These are phyloP conservation scores for Trametes sp. DNA, from an alignment of 1,284 basidiomycete genomes.

Conservation along the genomic window DNA sequence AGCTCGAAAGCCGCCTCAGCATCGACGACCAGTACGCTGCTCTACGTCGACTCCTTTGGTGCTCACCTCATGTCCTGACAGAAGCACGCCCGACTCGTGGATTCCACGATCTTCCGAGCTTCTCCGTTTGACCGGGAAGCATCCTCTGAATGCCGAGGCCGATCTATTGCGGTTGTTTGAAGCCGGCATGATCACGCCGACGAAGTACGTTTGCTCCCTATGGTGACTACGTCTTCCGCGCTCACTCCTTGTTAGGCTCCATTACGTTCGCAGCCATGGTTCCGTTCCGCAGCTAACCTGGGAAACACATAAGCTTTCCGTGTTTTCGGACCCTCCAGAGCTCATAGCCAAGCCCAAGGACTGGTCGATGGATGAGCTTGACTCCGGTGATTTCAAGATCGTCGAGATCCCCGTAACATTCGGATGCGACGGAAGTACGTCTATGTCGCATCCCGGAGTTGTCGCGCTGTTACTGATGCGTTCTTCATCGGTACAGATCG, in stretches of 20 bases:
- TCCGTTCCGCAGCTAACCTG: constrained; percentile 34
- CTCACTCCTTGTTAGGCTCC: constrained; percentile 22
- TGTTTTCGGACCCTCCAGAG: constrained; percentile 26
- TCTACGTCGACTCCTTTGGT: background rate
- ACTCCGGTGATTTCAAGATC: constrained; percentile 22
- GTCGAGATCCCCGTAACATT: constrained; percentile 35
- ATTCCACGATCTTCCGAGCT: constrained; percentile 35
- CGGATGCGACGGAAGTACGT: constrained; percentile 37
- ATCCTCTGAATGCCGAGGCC: constrained; percentile 36
- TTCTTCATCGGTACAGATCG: constrained; percentile 27
- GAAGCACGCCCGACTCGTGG: constrained; percentile 35
- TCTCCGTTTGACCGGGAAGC: constrained; percentile 32
- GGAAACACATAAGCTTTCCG: constrained; percentile 32
- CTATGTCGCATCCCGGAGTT: background rate
- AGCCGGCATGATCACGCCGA: constrained; percentile 36
- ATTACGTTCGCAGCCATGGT: constrained; percentile 37
- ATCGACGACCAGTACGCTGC: constrained; percentile 37
- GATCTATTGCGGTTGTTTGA: constrained; percentile 28
- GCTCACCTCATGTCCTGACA: constrained; percentile 1
- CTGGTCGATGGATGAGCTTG: constrained; percentile 36
- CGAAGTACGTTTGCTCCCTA: constrained; percentile 21
- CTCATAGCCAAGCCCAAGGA: constrained; percentile 26
- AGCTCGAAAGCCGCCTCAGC: constrained; percentile 33
- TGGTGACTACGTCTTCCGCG: too few relatives aligned
- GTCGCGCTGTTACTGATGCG: background rate